phyloP scores from a whole-genome alignment of 2,329 filamentous ascomycete species.

The Alternaria sp. region DNA sequence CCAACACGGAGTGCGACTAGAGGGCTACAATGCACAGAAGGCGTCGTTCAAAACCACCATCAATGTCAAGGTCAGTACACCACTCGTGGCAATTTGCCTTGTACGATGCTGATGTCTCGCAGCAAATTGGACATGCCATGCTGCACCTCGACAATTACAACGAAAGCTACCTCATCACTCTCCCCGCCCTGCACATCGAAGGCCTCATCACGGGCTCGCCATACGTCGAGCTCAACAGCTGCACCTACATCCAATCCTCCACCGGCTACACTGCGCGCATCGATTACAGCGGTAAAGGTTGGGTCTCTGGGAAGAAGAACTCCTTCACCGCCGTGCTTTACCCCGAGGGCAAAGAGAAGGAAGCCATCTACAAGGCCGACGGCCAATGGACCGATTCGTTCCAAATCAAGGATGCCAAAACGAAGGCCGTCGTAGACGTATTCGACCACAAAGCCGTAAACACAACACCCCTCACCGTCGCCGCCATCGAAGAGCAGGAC shows the following conservation, averaged over 20 bases:
- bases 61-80: slow-evolving; percentile 71
- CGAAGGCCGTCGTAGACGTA: slow-evolving; percentile 53
- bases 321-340: slow-evolving; percentile 80
- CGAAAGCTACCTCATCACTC: slow-evolving; percentile 87
- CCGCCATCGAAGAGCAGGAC: slow-evolving; percentile 80
- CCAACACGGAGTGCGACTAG: slow-evolving; percentile 75
- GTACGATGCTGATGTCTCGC: slow-evolving; percentile 12
- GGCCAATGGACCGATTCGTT: slow-evolving; percentile 92
- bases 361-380: slow-evolving; percentile 78
- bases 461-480: slow-evolving; percentile 73
- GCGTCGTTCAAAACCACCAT: slow-evolving; percentile 94
- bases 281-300: slow-evolving; percentile 92
- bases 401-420: slow-evolving; percentile 73
- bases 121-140: slow-evolving; percentile 87
- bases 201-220: slow-evolving; percentile 85
- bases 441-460: slow-evolving; percentile 59
- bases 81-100: rapidly evolving
- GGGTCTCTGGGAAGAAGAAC: slow-evolving; percentile 96
- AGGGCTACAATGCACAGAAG: slow-evolving; percentile 95
- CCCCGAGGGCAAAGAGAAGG: slow-evolving; percentile 73
- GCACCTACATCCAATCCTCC: slow-evolving; percentile 84
- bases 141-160: slow-evolving; percentile 72
- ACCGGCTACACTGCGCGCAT: slow-evolving; percentile 88
- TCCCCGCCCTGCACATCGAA: slow-evolving; percentile 92
- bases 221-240: slow-evolving; percentile 88